Conservation (phyloP, 352 stramenopile genomes). For the Elongisporangium prolatum region DNA sequence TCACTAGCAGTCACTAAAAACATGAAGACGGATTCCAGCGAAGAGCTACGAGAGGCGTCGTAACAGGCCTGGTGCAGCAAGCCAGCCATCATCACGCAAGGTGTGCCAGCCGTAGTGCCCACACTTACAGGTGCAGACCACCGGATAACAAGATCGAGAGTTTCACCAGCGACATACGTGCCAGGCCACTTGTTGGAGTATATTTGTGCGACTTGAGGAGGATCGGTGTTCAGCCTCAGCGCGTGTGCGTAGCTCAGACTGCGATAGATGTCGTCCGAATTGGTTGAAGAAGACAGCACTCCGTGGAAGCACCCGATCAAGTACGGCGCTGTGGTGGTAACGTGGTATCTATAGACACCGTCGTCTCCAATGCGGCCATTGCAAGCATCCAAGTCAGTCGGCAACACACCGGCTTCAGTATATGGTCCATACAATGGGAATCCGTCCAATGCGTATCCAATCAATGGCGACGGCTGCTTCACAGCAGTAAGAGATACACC, state of each 20-base stretch:
- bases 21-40: conserved; percentile 38
- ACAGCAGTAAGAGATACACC: conserved; percentile 11
- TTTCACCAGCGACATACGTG: conserved; percentile 52
- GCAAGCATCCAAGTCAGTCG: conserved; percentile 57
- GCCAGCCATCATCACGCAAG: conserved; percentile 35
- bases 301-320: conserved; percentile 65
- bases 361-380: conserved; percentile 60
- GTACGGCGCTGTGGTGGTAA: conserved; percentile 42
- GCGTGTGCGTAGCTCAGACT: conserved; percentile 58
- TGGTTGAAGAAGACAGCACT: conserved; percentile 10
- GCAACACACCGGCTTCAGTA: conserved; percentile 31
- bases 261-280: conserved; percentile 25
- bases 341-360: conserved; percentile 67
- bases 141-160: conserved; percentile 51
- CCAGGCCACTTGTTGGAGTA: conserved; percentile 60
- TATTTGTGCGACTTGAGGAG: conserved; percentile 32
- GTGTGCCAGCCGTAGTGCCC: conserved; percentile 19
- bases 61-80: conserved; percentile 32
- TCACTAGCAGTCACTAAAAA: conserved; percentile 22
- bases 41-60: conserved; percentile 31
- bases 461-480: conserved; percentile 37
- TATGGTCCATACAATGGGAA: conserved; percentile 72
- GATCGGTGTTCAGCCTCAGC: conserved; percentile 41
- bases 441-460: conserved; percentile 73
- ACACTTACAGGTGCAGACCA: conserved; percentile 51